These are phyloP conservation scores for Mycena chlorophos DNA, from an alignment of 768 basidiomycete genomes.

Conservation along the genomic window DNA sequence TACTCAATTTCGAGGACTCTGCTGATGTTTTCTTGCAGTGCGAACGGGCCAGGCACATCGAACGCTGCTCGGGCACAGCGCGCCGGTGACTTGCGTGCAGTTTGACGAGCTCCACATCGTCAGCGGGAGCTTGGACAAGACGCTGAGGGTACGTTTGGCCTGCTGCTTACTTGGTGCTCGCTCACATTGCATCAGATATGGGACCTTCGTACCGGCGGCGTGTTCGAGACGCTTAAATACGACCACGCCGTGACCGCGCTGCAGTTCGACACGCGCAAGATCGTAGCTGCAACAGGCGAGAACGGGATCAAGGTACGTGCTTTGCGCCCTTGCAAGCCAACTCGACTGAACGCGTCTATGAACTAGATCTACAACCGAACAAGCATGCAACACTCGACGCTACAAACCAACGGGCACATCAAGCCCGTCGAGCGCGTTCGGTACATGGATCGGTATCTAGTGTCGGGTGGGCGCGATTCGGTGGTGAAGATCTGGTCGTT, in stretches of 20 bases:
- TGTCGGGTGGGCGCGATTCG: constrained; percentile 86
- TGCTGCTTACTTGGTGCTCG: constrained; percentile 1
- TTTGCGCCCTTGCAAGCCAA: constrained; percentile 1
- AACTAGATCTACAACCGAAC: constrained; percentile 91
- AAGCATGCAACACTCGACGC: constrained; percentile 80
- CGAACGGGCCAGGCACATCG: constrained; percentile 96
- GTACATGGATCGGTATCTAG: constrained; percentile 95
- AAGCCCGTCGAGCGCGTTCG: constrained; percentile 84
- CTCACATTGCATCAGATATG: constrained; percentile 67
- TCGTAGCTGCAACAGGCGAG: constrained; percentile 89
- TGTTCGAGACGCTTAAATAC: constrained; percentile 86
- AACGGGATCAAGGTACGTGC: constrained; percentile 80
- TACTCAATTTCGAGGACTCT: constrained; percentile 21
- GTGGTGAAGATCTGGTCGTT: constrained; percentile 92
- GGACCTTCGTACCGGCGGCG: constrained; percentile 90
- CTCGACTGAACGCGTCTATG: constrained; percentile 3
- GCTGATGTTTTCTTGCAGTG: constrained; percentile 53
- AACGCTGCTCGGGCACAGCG: constrained; percentile 89
- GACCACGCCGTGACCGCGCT: constrained; percentile 88
- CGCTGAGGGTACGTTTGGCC: constrained; percentile 65
- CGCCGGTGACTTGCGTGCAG: constrained; percentile 89
- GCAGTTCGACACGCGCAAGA: constrained; percentile 94
- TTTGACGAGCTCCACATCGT: constrained; percentile 95
- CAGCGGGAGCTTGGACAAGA: constrained; percentile 92
- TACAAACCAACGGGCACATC: constrained; percentile 91